Conservation (phyloP, 805 yeast species). For the Ogataea wickerhamii region DNA sequence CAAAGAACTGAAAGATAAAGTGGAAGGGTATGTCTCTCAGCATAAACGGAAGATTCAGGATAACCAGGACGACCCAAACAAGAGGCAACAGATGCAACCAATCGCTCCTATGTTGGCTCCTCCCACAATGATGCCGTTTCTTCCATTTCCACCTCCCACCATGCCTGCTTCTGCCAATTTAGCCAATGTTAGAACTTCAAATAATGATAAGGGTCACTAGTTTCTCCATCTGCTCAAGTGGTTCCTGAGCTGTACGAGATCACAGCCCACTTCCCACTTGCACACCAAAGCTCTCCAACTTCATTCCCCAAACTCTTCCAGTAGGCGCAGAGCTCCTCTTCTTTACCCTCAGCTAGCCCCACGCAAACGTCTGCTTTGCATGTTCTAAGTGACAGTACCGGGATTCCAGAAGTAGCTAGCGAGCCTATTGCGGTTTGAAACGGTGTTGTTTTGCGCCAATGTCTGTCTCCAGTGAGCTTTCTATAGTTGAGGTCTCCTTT, state of each 20-base stretch:
- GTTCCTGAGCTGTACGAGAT: constrained; percentile 53
- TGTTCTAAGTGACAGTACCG: constrained; percentile 76
- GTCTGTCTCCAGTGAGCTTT: constrained; percentile 85
- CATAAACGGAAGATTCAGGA: constrained; percentile 18
- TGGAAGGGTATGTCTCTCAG: constrained; percentile 47
- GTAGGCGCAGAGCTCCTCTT: constrained; percentile 57
- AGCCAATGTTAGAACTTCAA: constrained; percentile 4
- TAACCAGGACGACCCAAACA: constrained; percentile 10
- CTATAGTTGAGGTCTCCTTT: constrained; percentile 97
- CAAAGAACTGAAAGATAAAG: constrained; percentile 51
- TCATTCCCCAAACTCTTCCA: constrained; percentile 61
- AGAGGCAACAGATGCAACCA: constrained; percentile 22
- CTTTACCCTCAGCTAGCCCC: constrained; percentile 71
- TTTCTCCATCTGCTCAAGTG: neutral
- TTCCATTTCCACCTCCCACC: constrained; percentile 32
- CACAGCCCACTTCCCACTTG: constrained; percentile 94
- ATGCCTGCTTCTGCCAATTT: constrained; percentile 20
- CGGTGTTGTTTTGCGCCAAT: constrained; percentile 80
- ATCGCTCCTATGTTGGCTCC: constrained; percentile 23
- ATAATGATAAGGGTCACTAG: constrained; percentile 1
- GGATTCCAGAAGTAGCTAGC: constrained; percentile 59
- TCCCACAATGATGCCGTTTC: constrained; percentile 34
- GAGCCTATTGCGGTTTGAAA: constrained; percentile 69
- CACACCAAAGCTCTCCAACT: constrained; percentile 73
- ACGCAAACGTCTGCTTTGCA: constrained; percentile 96